These are phyloP conservation scores for Ustanciosporium gigantosporum DNA, from an alignment of 1,284 basidiomycete genomes.

Conservation along the genomic window DNA sequence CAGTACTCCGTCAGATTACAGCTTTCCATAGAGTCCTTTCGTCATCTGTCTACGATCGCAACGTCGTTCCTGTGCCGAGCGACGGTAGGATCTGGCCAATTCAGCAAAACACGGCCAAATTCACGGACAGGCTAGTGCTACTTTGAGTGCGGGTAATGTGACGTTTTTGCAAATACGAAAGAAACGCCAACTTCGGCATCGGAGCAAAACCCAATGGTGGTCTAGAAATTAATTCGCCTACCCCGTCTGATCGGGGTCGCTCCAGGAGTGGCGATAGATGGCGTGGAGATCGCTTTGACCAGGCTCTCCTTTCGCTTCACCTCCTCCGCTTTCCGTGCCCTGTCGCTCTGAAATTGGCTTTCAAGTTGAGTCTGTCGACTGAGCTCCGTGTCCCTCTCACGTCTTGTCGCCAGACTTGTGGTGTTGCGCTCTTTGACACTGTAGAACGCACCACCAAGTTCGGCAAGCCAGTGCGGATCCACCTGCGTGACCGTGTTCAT, in stretches of 20 bases:
- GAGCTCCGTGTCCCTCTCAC: slow-evolving; percentile 74
- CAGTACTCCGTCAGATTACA: no score
- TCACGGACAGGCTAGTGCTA: no score
- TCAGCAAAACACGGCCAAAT: no score
- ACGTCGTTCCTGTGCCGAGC: no score
- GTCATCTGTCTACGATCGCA: no score
- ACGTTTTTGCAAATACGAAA: no score
- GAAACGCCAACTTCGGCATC: no score
- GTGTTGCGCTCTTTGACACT: slow-evolving; percentile 80
- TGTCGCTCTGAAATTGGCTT: slow-evolving; percentile 52
- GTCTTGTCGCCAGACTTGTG: slow-evolving; percentile 71
- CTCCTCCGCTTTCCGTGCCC: slow-evolving; percentile 10
- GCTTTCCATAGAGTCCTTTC: no score
- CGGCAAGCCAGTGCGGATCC: slow-evolving; percentile 60
- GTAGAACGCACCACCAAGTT: slow-evolving; percentile 80
- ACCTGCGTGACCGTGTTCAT: slow-evolving; percentile 60
- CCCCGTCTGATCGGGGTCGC: slow-evolving; percentile 20
- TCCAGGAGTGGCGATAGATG: slow-evolving; percentile 22
- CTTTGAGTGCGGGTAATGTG: no score
- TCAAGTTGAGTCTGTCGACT: slow-evolving; percentile 86
- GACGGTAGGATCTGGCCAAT: no score
- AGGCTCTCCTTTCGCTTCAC: neutral
- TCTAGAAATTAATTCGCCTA: slow-evolving; percentile 2
- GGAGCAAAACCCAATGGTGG: neutral
- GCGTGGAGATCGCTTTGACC: slow-evolving; percentile 1